Conservation (phyloP, 495 filamentous ascomycete genomes). For the Tuber magnatum region DNA sequence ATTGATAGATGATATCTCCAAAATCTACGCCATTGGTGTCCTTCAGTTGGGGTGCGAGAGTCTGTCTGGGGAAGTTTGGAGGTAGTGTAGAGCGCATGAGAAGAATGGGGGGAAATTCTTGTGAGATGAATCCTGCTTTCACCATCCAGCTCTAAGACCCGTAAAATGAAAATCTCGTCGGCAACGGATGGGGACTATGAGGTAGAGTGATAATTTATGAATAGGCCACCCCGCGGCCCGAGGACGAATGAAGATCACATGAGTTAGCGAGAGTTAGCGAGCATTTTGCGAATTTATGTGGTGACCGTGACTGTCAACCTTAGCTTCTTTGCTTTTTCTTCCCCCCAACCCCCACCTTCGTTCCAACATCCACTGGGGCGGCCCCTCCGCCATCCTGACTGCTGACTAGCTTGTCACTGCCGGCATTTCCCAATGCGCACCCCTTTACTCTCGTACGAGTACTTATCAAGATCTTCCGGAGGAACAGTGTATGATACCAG, state of each 20-base stretch:
- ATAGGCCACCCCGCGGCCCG: neutral
- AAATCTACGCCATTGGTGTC: neutral
- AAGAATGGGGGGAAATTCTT: neutral
- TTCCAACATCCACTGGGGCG: neutral
- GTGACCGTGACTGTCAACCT: neutral
- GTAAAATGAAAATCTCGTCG: neutral
- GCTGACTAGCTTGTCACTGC: neutral
- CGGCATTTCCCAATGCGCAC: neutral
- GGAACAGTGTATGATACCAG: neutral
- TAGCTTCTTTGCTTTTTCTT: neutral
- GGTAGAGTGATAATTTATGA: neutral
- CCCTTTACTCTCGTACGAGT: too few relatives aligned
- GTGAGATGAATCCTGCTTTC: neutral
- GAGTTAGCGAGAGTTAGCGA: neutral
- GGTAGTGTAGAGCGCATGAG: neutral
- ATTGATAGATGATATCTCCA: neutral
- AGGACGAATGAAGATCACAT: neutral
- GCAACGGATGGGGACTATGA: neutral
- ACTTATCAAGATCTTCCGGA: neutral
- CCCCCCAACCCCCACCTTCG: neutral
- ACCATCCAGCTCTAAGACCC: neutral
- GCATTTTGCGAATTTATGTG: neutral
- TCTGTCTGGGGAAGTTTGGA: neutral
- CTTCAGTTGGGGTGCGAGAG: neutral
- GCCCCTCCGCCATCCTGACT: neutral